These are phyloP conservation scores for Coemansia sp. DNA, from an alignment of 192 early-diverging fungal genomes.

Conservation along the genomic window DNA sequence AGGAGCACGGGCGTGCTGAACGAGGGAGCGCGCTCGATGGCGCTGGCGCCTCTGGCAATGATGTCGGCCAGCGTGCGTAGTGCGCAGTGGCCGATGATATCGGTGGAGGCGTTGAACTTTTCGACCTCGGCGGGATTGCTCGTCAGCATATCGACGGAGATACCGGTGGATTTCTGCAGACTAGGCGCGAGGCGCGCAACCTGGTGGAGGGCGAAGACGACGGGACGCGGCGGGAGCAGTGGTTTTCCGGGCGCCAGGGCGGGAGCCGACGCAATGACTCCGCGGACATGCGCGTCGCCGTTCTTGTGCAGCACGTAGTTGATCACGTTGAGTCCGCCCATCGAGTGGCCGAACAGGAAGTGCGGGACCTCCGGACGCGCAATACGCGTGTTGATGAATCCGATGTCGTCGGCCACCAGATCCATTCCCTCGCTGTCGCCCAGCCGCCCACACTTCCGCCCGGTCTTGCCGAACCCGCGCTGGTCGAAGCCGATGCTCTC, in stretches of 20 bases:
- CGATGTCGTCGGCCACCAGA: slow-evolving; percentile 46
- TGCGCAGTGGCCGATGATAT: slow-evolving; percentile 36
- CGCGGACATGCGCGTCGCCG: slow-evolving; percentile 23
- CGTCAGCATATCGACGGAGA: slow-evolving; percentile 40
- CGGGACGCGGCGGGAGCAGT: slow-evolving; percentile 23
- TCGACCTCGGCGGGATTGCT: slow-evolving; percentile 41
- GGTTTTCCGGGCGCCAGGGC: slow-evolving; percentile 38
- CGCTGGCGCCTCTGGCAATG: slow-evolving; percentile 21
- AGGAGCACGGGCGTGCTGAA: slow-evolving; percentile 47
- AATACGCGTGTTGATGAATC: slow-evolving; percentile 34
- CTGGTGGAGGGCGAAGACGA: slow-evolving; percentile 26
- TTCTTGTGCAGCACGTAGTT: slow-evolving; percentile 29
- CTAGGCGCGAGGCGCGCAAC: slow-evolving; percentile 34
- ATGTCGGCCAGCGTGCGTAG: slow-evolving; percentile 38
- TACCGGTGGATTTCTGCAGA: slow-evolving; percentile 36
- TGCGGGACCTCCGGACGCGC: slow-evolving; percentile 43
- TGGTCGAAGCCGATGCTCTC: slow-evolving; percentile 60
- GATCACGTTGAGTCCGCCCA: slow-evolving; percentile 52
- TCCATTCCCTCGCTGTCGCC: slow-evolving; percentile 53
- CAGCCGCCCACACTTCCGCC: slow-evolving; percentile 39
- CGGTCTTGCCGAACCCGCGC: slow-evolving; percentile 64
- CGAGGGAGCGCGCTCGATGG: slow-evolving; percentile 18
- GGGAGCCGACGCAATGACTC: slow-evolving; percentile 44
- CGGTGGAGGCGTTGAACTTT: slow-evolving; percentile 25
- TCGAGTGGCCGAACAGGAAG: slow-evolving; percentile 63